A percentile compares a stretch with the other conserved stretches of the same genome.
Evolutionary conservation across 2,329 filamentous ascomycete genomes (phyloP).

Genomic region (Colletotrichum lupini): DNA sequence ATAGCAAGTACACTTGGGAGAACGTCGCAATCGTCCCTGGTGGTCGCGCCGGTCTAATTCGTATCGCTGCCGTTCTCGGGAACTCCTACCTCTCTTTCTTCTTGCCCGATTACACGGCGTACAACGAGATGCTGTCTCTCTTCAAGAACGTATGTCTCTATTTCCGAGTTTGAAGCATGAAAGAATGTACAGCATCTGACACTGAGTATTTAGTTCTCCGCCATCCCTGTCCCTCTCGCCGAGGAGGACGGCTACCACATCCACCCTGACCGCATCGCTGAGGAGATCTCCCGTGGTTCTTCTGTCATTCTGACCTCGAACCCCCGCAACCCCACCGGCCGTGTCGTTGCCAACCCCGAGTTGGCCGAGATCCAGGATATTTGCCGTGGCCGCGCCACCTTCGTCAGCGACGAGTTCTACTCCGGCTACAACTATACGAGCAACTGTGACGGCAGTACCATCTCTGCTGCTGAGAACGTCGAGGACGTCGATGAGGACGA

Average conservation of each 20-base stretch:
- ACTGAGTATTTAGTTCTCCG: conserved; percentile 72
- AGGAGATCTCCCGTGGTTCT: conserved; percentile 88
- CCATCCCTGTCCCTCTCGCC: conserved; percentile 85
- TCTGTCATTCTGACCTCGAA: conserved; percentile 95
- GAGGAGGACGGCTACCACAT: conserved; percentile 93
- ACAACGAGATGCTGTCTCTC: conserved; percentile 95
- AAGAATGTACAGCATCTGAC: not conserved
- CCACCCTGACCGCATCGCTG: conserved; percentile 90
- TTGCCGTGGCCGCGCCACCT: conserved; percentile 87
- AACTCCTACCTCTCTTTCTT: conserved; percentile 95
- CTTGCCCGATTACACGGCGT: conserved; percentile 94
- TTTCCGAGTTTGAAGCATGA: not conserved
- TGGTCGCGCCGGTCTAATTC: conserved; percentile 90
- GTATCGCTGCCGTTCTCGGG: conserved; percentile 92
- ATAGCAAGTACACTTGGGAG: conserved; percentile 94
- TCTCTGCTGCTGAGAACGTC: conserved; percentile 90
- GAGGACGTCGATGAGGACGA: conserved; percentile 90
- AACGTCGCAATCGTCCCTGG: conserved; percentile 97
- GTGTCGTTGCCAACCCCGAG: conserved; percentile 86
- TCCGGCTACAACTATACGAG: conserved; percentile 95
- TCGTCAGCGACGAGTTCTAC: conserved; percentile 98
- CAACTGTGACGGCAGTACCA: conserved; percentile 89
- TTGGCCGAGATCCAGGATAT: conserved; percentile 92
- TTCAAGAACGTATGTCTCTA: conserved; percentile 80
- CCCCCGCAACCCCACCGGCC: conserved; percentile 92